Conservation (phyloP, 768 basidiomycete species). For the Suillus subaureus region DNA sequence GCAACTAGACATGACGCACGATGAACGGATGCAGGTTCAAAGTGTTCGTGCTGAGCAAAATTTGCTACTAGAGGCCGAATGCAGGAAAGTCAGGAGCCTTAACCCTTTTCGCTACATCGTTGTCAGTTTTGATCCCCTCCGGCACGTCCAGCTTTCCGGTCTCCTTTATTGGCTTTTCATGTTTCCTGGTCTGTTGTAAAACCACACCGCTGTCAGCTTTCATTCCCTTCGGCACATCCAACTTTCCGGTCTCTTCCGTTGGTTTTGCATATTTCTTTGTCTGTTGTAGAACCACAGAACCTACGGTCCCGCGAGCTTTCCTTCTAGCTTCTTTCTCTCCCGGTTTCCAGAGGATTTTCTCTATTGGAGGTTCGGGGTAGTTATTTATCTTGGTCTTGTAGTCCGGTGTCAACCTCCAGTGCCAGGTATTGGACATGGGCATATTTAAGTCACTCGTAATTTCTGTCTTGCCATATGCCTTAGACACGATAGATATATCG, state of each 20-base stretch:
- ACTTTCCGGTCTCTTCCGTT: neutral
- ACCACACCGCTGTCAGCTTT: neutral
- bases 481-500: slow-evolving; percentile 6
- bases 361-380: slow-evolving; percentile 9
- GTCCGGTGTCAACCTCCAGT: slow-evolving; percentile 13
- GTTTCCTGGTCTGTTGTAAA: neutral
- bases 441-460: neutral
- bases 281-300: neutral
- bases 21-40: neutral
- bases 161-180: neutral
- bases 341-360: slow-evolving; percentile 1
- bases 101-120: neutral
- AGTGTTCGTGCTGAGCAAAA: neutral
- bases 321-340: slow-evolving; percentile 5
- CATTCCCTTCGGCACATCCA: neutral
- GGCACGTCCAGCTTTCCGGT: neutral
- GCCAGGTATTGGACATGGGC: neutral
- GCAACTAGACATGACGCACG: neutral
- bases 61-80: neutral
- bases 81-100: slow-evolving; percentile 4
- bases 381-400: neutral
- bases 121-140: neutral
- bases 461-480: neutral
- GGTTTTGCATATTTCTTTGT: neutral
- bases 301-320: neutral